These are phyloP conservation scores for Kickxella alabastrina DNA, from an alignment of 192 early-diverging fungal species.

Conservation along the genomic window DNA sequence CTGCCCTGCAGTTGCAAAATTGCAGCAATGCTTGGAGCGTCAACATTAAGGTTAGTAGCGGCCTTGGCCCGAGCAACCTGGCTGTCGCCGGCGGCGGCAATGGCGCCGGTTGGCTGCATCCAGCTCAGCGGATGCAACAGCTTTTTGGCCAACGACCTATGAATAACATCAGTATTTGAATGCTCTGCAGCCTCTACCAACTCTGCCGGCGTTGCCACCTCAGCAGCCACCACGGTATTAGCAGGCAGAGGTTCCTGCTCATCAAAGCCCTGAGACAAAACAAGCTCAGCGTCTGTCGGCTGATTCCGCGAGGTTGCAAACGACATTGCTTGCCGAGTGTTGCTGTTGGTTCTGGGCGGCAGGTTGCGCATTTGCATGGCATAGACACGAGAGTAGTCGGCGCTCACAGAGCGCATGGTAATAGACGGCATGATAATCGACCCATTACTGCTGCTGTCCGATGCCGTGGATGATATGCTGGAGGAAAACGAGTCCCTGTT, in stretches of 20 bases:
- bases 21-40: background rate
- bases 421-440: conserved; percentile 12
- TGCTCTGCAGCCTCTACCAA: too few species aligned
- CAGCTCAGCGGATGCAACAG: conserved; percentile 21
- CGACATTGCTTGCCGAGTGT: too few species aligned
- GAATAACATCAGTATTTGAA: background rate
- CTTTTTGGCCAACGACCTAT: conserved; percentile 18
- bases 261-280: background rate
- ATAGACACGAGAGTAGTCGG: conserved; percentile 33
- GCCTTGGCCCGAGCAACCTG: background rate
- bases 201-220: too few species aligned
- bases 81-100: background rate
- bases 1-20: too few species aligned
- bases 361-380: conserved; percentile 20
- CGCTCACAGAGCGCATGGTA: conserved; percentile 45
- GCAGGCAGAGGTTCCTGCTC: background rate
- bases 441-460: conserved; percentile 13
- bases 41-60: background rate
- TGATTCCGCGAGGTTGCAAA: too few species aligned
- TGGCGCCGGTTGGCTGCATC: conserved; percentile 7
- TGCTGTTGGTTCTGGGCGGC: too few species aligned
- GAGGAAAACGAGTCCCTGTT: conserved; percentile 10
- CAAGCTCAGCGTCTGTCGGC: too few species aligned
- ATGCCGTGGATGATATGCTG: conserved; percentile 26
- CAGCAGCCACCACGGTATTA: too few species aligned